A percentile compares a stretch with the other conserved stretches of the same genome.
Conservation (phyloP, 495 filamentous ascomycete genomes). For the Thozetella sp. region DNA sequence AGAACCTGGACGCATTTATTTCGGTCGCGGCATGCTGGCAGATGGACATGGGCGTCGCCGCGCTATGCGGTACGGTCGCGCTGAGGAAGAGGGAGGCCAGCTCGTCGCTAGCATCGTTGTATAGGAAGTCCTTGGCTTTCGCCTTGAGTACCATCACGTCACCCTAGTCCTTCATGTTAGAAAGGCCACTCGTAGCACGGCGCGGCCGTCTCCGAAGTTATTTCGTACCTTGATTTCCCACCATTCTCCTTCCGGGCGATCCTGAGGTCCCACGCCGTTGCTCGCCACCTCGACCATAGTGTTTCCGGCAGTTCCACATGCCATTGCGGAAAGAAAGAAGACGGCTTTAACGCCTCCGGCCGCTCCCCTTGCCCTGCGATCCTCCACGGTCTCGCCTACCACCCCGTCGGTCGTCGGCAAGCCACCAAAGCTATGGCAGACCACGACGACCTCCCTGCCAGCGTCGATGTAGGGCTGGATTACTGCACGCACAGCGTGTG, state of each 20-base stretch:
- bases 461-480: conserved; percentile 23
- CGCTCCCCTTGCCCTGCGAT: conserved; percentile 30
- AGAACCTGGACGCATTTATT: conserved; percentile 21
- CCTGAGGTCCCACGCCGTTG: conserved; percentile 11
- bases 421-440: conserved; percentile 28
- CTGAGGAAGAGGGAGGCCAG: not conserved
- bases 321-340: conserved; percentile 31
- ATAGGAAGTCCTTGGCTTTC: not conserved
- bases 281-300: conserved; percentile 13
- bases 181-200: too few relatives aligned
- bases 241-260: not conserved
- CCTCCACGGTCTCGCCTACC: conserved; percentile 21
- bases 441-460: conserved; percentile 22
- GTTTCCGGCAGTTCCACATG: conserved; percentile 10
- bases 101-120: not conserved
- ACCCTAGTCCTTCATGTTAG: too few relatives aligned
- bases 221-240: conserved; percentile 15
- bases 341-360: conserved; percentile 32
- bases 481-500: conserved; percentile 17
- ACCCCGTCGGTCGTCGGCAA: conserved; percentile 21
- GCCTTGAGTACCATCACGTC: not conserved
- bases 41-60: conserved; percentile 11
- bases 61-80: conserved; percentile 16
- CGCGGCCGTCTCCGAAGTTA: too few relatives aligned
- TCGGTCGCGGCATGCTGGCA: conserved; percentile 16